Base-by-base conservation (phyloP, 352 stramenopile species). In the Pythium myriotylum region DNA sequence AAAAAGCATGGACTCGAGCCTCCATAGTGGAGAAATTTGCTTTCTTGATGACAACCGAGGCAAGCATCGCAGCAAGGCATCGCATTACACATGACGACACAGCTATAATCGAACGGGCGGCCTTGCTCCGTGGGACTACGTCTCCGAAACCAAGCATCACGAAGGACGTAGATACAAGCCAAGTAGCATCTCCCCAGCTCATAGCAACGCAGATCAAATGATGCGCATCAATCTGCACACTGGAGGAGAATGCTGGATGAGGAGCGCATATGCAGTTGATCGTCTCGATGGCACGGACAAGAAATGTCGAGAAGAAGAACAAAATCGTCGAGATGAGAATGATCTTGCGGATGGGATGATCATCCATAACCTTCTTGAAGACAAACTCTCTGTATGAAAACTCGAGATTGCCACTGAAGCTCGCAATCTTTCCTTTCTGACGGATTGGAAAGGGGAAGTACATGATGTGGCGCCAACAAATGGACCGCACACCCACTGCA, bases 361-460 rank as follows among this genome's bases (percentile, higher is more conserved):
- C 79, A 22, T 89, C 77, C 27, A 91, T 61, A 13, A 89, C 79
- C 55, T 89, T 91, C 57, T 89, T 91, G 52, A 91, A 68, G 46
- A 89, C 81, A 24, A 91, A 91, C 42, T 82, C 65, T 8, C 67
- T 68, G 42, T 91, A 91, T 43, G 65, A 82, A 52, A 91, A 89
- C 50, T 91, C 77, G 3, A 89, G 60, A 19, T 85, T 86, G 10
- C 63, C 71, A n/a, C 71, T 81, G 50, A 89, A 88, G 32, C 66
- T 85, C 17, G 72, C 51, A 19, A 91, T 76, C 50, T 89, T 91
- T 27, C 72, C 73, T 48, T 89, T 86, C 45, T 86, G 75, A 8
- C 73, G 71, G 53, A 91, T 86, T n/a, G 81, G 81, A 26, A 88
- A 89, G 24, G 81, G 81, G 23, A 78, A 87, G 43, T 82, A 91